Evolutionary conservation across 345 rosid genomes (phyloP).

Genomic region (Populus euphratica): DNA sequence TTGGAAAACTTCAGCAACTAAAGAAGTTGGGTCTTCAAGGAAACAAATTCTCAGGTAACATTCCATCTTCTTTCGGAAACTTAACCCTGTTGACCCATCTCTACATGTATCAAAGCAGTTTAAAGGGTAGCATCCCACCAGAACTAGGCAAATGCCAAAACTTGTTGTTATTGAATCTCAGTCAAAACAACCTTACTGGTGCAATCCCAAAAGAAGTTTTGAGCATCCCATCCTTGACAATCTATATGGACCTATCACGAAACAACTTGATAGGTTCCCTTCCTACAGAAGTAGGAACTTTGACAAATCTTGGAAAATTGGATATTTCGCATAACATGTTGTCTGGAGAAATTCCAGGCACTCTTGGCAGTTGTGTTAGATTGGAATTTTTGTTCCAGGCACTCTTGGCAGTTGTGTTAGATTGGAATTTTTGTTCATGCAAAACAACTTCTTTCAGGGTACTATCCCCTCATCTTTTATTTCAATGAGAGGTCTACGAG

Average conservation of each 20-base stretch:
- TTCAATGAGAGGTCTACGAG: conserved; percentile 8
- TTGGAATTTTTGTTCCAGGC: not conserved
- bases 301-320: conserved; percentile 7
- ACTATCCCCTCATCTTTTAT: conserved; percentile 12
- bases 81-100: conserved; percentile 8
- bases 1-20: conserved; percentile 5
- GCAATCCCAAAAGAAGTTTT: conserved; percentile 10
- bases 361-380: conserved; percentile 8
- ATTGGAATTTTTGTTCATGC: not conserved
- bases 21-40: not conserved
- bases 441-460: conserved; percentile 6
- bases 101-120: not conserved
- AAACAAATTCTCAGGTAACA: conserved; percentile 6
- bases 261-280: conserved; percentile 7
- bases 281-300: conserved; percentile 7
- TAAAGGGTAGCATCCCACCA: conserved; percentile 7
- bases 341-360: conserved; percentile 8
- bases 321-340: conserved; percentile 11
- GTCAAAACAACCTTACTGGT: conserved; percentile 13
- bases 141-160: conserved; percentile 10
- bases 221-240: conserved; percentile 9
- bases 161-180: not conserved
- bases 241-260: not conserved
- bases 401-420: conserved; percentile 10
- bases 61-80: conserved; percentile 17